These are phyloP conservation scores for Stylosanthes scabra DNA, from an alignment of 331 rosid species.

Conservation along the genomic window DNA sequence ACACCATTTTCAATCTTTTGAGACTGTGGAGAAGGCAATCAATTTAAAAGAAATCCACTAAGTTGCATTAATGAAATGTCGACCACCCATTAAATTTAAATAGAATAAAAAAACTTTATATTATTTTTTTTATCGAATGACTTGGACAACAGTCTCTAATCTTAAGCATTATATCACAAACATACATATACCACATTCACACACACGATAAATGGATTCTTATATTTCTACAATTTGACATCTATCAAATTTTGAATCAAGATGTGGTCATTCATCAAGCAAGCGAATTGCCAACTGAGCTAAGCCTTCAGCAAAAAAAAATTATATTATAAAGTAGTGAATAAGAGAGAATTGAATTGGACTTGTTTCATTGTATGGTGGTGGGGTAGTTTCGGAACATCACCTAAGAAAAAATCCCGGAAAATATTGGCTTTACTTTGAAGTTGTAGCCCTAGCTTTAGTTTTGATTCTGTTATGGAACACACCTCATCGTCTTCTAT, in stretches of 20 bases:
- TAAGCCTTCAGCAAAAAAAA: background rate
- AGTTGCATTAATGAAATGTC: conserved; percentile 54
- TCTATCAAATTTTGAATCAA: no score
- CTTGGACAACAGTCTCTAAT: no score
- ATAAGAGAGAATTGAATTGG: conserved; percentile 38
- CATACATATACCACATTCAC: no score
- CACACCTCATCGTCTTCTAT: conserved; percentile 50
- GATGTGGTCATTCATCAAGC: no score
- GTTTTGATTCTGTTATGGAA: conserved; percentile 48
- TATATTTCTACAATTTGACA: no score
- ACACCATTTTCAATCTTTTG: conserved; percentile 32
- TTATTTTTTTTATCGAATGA: no score
- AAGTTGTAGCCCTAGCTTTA: background rate
- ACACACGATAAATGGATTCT: no score
- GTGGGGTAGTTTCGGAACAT: conserved; percentile 53
- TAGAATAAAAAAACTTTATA: no score
- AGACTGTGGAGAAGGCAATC: conserved; percentile 41
- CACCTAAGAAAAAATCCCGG: conserved; percentile 45
- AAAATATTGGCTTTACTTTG: conserved; percentile 47
- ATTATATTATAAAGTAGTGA: conserved; percentile 39
- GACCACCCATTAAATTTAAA: conserved; percentile 46
- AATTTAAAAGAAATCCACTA: conserved; percentile 48
- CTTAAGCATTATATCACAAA: no score
- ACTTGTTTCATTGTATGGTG: conserved; percentile 29
- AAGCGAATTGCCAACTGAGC: no score